Evolutionary conservation across 805 yeast species (phyloP).

Genomic region (Kluyveromyces lactis): DNA sequence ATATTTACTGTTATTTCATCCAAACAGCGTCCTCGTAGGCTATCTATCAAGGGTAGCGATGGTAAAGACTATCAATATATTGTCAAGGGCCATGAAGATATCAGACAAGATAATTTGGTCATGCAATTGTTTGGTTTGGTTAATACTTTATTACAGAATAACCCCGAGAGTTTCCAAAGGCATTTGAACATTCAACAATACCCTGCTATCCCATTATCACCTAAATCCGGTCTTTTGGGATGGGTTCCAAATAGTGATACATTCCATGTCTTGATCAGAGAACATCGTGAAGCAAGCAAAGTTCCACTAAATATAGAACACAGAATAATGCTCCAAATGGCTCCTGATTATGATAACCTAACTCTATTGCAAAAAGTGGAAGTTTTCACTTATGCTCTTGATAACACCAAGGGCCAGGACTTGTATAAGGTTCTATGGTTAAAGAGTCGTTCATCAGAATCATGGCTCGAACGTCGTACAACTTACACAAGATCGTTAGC

Average conservation of each 20-base stretch:
- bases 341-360: constrained; percentile 85
- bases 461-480: constrained; percentile 96
- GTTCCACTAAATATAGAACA: constrained; percentile 88
- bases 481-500: constrained; percentile 94
- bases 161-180: constrained; percentile 92
- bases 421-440: constrained; percentile 93
- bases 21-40: constrained; percentile 89
- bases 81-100: constrained; percentile 95
- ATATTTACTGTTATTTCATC: constrained; percentile 82
- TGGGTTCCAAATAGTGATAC: constrained; percentile 99
- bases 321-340: constrained; percentile 94
- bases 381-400: constrained; percentile 91
- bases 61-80: constrained; percentile 81
- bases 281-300: constrained; percentile 86
- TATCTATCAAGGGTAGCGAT: constrained; percentile 76
- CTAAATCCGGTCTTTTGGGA: constrained; percentile 91
- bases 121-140: constrained; percentile 97
- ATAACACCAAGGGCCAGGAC: constrained; percentile 94
- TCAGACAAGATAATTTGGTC: constrained; percentile 92
- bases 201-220: constrained; percentile 92
- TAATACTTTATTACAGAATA: constrained; percentile 78
- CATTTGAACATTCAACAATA: constrained; percentile 88
- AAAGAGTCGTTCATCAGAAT: constrained; percentile 90
- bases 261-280: constrained; percentile 85
- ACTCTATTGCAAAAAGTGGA: constrained; percentile 90